Evolutionary conservation across 306 rosid species (phyloP), one percentile per base, ranked within the genome.

Genomic region (Glycine latifolia): DNA sequence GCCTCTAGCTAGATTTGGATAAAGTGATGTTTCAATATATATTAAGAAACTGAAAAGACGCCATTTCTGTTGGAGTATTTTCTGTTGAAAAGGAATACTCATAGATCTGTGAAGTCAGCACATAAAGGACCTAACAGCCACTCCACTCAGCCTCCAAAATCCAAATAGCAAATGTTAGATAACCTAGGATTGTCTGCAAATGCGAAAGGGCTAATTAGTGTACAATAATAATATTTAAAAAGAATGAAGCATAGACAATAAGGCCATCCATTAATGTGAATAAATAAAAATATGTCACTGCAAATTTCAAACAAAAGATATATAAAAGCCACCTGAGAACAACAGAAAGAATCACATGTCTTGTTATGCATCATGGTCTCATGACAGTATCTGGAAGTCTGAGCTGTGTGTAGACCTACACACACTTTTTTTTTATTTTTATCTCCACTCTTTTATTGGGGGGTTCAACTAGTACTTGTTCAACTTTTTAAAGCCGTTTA

Each of bases 401-500:
- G 85, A 8, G 77, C 43, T 58, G 26, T 67, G 63, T 37, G 68
- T 66, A 0, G 31, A 26, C 31, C 31, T 26, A 26, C 2, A 26
- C 31, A 26, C 31, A 26, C 31, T 26, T 26, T 26, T 26, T 26
- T 26, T 26, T 26, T 20, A 20, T 20, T 20, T 20, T 20, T 26
- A 26, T 26, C 31, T 26, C 31, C 31, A 1, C 31, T 26, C 31
- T 26, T 26, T 26, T 26, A 26, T 26, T 26, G 31, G 31, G 31
- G 31, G 31, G 31, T 26, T 26, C 31, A 26, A 26, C 31, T 26
- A 50, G 65, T 49, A 79, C 62, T 46, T 15, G 8, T 33, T 6
- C 58, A 68, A 54, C 65, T 79, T 79, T 84, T 56, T 75, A 76
- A 71, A 91, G 97, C 80, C 91, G 87, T 91, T 87, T 76, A 89